These are phyloP conservation scores for Eucalyptus cloeziana DNA, from an alignment of 345 rosid genomes.

Conservation along the genomic window DNA sequence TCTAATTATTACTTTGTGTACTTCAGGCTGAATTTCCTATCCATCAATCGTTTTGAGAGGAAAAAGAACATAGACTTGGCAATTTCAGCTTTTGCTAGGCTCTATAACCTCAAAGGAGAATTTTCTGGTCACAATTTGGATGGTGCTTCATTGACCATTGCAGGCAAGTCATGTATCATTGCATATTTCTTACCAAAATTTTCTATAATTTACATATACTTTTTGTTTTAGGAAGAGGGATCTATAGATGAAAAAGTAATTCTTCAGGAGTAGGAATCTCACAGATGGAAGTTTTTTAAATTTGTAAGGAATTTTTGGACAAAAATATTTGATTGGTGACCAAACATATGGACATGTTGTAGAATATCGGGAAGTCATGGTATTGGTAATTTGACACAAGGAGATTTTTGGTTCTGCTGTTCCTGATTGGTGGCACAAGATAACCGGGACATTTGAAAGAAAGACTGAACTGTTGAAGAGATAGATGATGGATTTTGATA, in stretches of 20 bases:
- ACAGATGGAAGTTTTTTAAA: background rate
- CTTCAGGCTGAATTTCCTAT: constrained; percentile 70
- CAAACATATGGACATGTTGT: background rate
- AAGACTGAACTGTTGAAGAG: background rate
- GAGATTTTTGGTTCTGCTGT: background rate
- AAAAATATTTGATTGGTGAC: background rate
- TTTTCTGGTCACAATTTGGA: constrained; percentile 1
- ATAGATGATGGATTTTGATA: background rate
- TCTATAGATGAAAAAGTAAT: background rate
- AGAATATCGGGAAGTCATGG: background rate
- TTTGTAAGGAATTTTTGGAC: background rate
- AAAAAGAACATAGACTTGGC: constrained; percentile 86
- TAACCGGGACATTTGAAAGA: background rate
- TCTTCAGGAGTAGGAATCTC: background rate
- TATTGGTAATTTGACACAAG: background rate
- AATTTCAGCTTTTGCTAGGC: constrained; percentile 75
- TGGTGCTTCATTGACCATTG: constrained; percentile 57
- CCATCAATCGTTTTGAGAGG: constrained; percentile 84
- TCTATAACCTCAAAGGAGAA: constrained; percentile 28
- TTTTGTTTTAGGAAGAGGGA: background rate
- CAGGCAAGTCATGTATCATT: constrained; percentile 33
- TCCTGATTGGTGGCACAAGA: background rate
- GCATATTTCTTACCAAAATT: background rate
- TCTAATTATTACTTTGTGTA: background rate
- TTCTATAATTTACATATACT: background rate